Percentiles rank a stretch among this genome's conserved stretches.
Evolutionary conservation across 2,329 filamentous ascomycete genomes (phyloP).

Genomic region (Penicillium sumatraense): DNA sequence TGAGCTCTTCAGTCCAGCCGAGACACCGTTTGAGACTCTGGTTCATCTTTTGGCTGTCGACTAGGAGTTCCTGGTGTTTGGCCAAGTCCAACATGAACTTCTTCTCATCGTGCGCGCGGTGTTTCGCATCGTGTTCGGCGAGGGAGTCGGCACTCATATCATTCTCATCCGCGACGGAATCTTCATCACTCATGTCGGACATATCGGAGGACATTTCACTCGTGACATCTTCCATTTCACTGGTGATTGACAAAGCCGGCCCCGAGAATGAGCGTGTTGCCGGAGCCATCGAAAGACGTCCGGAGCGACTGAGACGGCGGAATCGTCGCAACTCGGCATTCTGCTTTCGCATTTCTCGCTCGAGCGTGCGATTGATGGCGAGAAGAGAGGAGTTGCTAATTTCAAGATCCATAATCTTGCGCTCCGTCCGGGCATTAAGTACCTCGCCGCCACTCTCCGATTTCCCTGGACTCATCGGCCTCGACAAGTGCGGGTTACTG

Average conservation of each 20-base stretch:
- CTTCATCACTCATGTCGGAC: slow-evolving; percentile 46
- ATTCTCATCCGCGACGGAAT: slow-evolving; percentile 43
- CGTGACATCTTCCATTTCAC: slow-evolving; percentile 45
- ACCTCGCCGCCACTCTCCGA: slow-evolving; percentile 62
- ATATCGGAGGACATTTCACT: slow-evolving; percentile 40
- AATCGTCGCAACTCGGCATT: slow-evolving; percentile 85
- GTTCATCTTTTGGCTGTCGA: slow-evolving; percentile 94
- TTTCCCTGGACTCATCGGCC: slow-evolving; percentile 60
- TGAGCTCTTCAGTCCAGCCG: slow-evolving; percentile 86
- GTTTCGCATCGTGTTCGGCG: slow-evolving; percentile 48
- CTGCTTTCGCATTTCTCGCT: slow-evolving; percentile 89
- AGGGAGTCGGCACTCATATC: slow-evolving; percentile 39
- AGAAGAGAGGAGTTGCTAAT: slow-evolving; percentile 95
- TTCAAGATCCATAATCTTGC: slow-evolving; percentile 94
- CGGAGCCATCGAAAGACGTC: slow-evolving; percentile 67
- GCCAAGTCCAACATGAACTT: slow-evolving; percentile 82
- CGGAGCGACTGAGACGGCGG: slow-evolving; percentile 81
- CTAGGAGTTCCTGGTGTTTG: slow-evolving; percentile 84
- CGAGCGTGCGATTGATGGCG: slow-evolving; percentile 91
- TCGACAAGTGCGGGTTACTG: slow-evolving; percentile 41
- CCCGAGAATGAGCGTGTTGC: slow-evolving; percentile 52
- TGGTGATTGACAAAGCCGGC: slow-evolving; percentile 51
- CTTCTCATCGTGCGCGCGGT: slow-evolving; percentile 77
- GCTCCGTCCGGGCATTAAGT: slow-evolving; percentile 87
- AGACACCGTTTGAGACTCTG: slow-evolving; percentile 89